Conservation (phyloP, 2,329 filamentous ascomycete species). For the Epichloe sp. region DNA sequence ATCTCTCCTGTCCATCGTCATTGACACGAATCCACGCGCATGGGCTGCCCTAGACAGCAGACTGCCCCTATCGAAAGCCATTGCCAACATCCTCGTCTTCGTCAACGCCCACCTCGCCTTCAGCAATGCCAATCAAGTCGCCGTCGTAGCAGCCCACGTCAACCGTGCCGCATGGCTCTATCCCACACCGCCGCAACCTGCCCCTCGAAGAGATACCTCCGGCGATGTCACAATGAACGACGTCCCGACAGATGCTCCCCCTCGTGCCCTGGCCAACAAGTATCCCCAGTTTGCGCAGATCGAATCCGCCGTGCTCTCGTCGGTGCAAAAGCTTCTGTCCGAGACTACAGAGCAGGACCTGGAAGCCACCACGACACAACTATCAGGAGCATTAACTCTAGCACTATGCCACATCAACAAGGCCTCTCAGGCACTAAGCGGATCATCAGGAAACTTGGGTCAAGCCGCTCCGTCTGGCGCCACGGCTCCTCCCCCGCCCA, state of each 20-base stretch:
- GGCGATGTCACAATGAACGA: conserved; percentile 48
- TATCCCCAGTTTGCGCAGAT: conserved; percentile 85
- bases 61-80: conserved; percentile 68
- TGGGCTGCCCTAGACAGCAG: conserved; percentile 67
- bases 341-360: conserved; percentile 54
- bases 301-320: conserved; percentile 64
- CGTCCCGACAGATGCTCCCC: conserved; percentile 20
- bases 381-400: conserved; percentile 81
- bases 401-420: conserved; percentile 88
- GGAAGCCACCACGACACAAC: conserved; percentile 65
- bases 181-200: conserved; percentile 35
- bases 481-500: conserved; percentile 17
- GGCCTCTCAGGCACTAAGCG: conserved; percentile 50
- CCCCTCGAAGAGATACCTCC: conserved; percentile 18
- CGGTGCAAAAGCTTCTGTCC: conserved; percentile 60
- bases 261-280: conserved; percentile 57
- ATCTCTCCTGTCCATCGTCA: conserved; percentile 76
- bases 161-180: conserved; percentile 85
- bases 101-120: conserved; percentile 93
- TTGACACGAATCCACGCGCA: conserved; percentile 93
- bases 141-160: conserved; percentile 79
- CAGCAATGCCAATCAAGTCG: conserved; percentile 86
- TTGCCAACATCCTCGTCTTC: conserved; percentile 87
- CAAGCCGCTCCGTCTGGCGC: conserved; percentile 22
- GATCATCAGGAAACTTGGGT: conserved; percentile 34